Base-by-base conservation (phyloP, 441 rosid genomes). In the Geranium incanum region DNA sequence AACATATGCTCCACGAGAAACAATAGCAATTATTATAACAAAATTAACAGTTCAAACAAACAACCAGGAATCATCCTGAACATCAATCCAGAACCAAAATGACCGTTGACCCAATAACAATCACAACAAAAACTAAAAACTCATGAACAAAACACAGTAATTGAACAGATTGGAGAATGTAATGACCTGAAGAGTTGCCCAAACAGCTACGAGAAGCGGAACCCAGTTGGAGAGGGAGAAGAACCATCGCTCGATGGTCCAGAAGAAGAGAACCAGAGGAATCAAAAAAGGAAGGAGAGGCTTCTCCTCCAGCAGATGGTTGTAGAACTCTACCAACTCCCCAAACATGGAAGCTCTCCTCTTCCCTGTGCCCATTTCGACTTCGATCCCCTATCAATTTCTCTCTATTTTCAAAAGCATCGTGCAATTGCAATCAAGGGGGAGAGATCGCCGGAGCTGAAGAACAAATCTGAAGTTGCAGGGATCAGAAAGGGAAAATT, bases 211-310 rank as follows among this genome's bases (percentile, higher is more conserved):
- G 65, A 83, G 84, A 71, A 94, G 88, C 71, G 92, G 97, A 76
- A 94, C 88, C 99, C 97, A 94, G 57, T 86, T 89, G 75, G 97
- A 94, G 80, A 94, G 79, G 81, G 88, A 76, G 80, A 92, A 88
- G 75, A 90, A 62, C 97, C 97, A 91, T 85, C 86, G 88, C 87
- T 94, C 99, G 57, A 94, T 69, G 21, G 72, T 82, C 99, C 99
- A 91, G 28, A 85, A 80, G 70, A 85, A 70, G 76, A 92, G 65
- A 68, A 90, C 62, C 72, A 89, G 72, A 43, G 93, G 89, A 72
- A 91, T 76, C 68, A 91, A 66, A 52, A 88, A 71, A 3, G 86
- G 81, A 15, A 92, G 64, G 15, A 85, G 83, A 76, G 89, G 92
- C 78, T 84, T 91, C 83, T 88, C 92, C 69, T 67, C 82, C 67